These are phyloP conservation scores for Capronia americana DNA, from an alignment of 2,329 filamentous ascomycete genomes.

Conservation along the genomic window DNA sequence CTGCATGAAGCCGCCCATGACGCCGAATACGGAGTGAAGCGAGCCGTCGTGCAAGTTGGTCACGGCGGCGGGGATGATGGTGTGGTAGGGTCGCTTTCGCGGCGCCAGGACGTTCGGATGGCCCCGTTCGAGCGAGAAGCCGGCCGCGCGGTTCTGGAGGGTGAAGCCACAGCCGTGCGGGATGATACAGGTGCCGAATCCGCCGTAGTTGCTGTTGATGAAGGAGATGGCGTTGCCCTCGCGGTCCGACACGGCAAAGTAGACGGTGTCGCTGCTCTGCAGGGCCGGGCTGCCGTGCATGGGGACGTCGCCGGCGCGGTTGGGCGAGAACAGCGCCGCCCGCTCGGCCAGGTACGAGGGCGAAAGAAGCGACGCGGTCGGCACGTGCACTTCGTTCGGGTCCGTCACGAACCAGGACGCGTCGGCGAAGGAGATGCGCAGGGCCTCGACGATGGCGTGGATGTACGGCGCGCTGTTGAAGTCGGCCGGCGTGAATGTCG, in stretches of 20 bases:
- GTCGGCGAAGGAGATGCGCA: slow-evolving; percentile 90
- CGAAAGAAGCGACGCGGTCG: slow-evolving; percentile 75
- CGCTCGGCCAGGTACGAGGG: slow-evolving; percentile 75
- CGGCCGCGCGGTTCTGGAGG: slow-evolving; percentile 86
- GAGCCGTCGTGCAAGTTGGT: slow-evolving; percentile 67
- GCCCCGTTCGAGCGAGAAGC: slow-evolving; percentile 72
- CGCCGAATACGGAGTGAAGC: slow-evolving; percentile 85
- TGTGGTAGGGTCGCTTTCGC: slow-evolving; percentile 91
- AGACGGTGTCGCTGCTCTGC: slow-evolving; percentile 88
- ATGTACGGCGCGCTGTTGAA: slow-evolving; percentile 84
- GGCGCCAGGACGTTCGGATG: slow-evolving; percentile 84
- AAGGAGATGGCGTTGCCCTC: slow-evolving; percentile 91
- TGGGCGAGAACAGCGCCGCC: slow-evolving; percentile 65
- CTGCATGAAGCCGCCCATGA: slow-evolving; percentile 99
- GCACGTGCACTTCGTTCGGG: slow-evolving; percentile 51
- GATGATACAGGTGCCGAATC: slow-evolving; percentile 84
- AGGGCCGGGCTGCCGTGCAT: slow-evolving; percentile 83
- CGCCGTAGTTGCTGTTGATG: slow-evolving; percentile 93
- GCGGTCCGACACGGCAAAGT: slow-evolving; percentile 82
- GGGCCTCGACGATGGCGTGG: slow-evolving; percentile 84
- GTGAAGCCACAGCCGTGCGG: slow-evolving; percentile 88
- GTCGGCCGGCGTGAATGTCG: slow-evolving; percentile 70
- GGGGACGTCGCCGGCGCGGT: slow-evolving; percentile 55
- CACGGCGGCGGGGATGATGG: slow-evolving; percentile 90
- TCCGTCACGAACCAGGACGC: slow-evolving; percentile 90